Conservation (phyloP, 1,139 yeast genomes). For the Pichia sp. region DNA sequence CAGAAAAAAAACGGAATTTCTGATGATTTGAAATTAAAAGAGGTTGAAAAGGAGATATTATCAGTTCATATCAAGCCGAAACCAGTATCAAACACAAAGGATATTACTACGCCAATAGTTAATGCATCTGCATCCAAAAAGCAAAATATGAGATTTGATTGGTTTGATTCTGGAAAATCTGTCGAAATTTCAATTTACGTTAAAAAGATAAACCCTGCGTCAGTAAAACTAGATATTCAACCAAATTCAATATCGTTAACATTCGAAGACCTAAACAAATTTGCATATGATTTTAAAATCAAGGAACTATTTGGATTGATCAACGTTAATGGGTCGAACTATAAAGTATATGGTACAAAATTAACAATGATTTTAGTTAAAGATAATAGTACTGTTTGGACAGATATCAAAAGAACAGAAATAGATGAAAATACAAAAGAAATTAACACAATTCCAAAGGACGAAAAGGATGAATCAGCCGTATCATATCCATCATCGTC, state of each 20-base stretch:
- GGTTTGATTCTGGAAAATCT: conserved; percentile 60
- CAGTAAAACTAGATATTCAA: conserved; percentile 18
- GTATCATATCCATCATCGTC: conserved; percentile 59
- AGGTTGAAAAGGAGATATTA: conserved; percentile 10
- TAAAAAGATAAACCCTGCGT: conserved; percentile 35
- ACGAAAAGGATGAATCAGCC: conserved; percentile 9
- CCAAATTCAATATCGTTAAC: conserved; percentile 15
- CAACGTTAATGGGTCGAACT: conserved; percentile 39
- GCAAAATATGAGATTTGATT: conserved; percentile 57
- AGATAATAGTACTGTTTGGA: conserved; percentile 34
- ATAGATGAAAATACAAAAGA: conserved; percentile 1
- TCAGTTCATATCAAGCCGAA: conserved; percentile 5
- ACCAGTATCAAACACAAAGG: conserved; percentile 6
- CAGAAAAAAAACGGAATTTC: conserved; percentile 15
- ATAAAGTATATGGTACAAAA: conserved; percentile 62
- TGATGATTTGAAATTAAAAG: conserved; percentile 3
- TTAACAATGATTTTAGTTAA: conserved; percentile 56
- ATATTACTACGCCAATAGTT: background rate
- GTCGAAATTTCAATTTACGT: conserved; percentile 70
- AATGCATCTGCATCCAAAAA: conserved; percentile 1
- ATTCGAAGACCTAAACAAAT: conserved; percentile 27
- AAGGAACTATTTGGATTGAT: conserved; percentile 49
- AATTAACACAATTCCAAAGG: conserved; percentile 16
- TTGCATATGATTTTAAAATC: conserved; percentile 44
- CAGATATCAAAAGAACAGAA: conserved; percentile 32